phyloP scores from a whole-genome alignment of 1,139 yeast species.

The Blastobotrys persicus region DNA sequence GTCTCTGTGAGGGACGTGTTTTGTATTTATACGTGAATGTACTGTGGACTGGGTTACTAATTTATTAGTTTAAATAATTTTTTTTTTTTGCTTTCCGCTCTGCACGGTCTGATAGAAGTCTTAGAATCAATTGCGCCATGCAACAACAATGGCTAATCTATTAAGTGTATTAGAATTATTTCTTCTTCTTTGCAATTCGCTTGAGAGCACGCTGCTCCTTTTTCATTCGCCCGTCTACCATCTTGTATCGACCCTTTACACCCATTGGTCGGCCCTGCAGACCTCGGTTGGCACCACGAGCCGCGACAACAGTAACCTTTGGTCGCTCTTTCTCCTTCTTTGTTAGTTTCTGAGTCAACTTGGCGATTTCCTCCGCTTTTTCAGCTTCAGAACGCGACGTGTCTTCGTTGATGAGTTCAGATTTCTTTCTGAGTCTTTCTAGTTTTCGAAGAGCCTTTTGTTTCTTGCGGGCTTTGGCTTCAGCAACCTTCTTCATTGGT shows the following conservation, averaged over 20 bases:
- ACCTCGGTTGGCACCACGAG: constrained; percentile 83
- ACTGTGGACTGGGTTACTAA: no score
- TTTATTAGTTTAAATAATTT: no score
- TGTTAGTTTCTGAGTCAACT: constrained; percentile 76
- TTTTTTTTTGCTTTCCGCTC: no score
- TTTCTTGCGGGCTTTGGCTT: constrained; percentile 96
- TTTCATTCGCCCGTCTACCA: constrained; percentile 98
- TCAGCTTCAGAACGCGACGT: constrained; percentile 84
- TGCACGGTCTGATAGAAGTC: no score
- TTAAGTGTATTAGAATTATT: constrained; percentile 9
- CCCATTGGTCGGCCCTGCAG: constrained; percentile 96
- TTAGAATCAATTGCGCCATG: no score
- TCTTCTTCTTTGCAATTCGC: constrained; percentile 80
- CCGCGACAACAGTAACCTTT: constrained; percentile 83
- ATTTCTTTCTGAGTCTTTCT: constrained; percentile 90
- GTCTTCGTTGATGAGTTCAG: constrained; percentile 88
- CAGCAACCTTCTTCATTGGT: constrained; percentile 96
- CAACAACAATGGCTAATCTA: no score
- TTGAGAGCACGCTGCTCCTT: constrained; percentile 92
- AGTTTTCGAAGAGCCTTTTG: constrained; percentile 86
- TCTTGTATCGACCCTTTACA: constrained; percentile 94
- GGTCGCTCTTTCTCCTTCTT: constrained; percentile 71
- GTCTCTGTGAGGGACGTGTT: no score
- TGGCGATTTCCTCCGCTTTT: constrained; percentile 88
- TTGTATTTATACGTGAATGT: no score